These are phyloP conservation scores for Penicillium tannophilum DNA, from an alignment of 495 filamentous ascomycete genomes.

Conservation along the genomic window DNA sequence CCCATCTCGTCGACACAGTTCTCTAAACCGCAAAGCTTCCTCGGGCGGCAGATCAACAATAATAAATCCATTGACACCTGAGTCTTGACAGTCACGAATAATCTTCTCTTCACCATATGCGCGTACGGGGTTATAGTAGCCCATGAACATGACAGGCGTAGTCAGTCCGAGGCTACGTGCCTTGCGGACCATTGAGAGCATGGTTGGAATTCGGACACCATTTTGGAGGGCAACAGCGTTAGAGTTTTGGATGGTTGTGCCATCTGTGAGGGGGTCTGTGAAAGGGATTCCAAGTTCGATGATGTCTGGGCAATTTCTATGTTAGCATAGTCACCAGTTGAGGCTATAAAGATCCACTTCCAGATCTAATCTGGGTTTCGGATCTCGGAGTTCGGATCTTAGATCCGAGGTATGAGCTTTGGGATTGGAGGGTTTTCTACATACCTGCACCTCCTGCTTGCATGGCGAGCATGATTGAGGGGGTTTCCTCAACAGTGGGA, in stretches of 20 bases:
- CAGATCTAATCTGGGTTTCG: too few relatives aligned
- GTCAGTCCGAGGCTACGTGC: conserved; percentile 74
- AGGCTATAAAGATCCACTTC: too few relatives aligned
- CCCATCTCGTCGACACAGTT: conserved; percentile 75
- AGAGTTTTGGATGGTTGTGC: conserved; percentile 88
- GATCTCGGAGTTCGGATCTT: too few relatives aligned
- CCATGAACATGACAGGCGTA: conserved; percentile 90
- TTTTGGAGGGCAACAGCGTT: conserved; percentile 88
- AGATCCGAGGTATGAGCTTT: too few relatives aligned
- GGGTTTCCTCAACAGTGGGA: conserved; percentile 68
- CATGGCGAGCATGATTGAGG: conserved; percentile 78
- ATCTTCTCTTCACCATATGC: conserved; percentile 91
- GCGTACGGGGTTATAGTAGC: conserved; percentile 96
- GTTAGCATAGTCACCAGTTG: neutral
- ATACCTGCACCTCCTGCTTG: conserved; percentile 82
- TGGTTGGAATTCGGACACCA: conserved; percentile 77
- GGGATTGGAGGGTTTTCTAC: conserved; percentile 12
- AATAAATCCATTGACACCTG: conserved; percentile 95
- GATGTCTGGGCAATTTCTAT: conserved; percentile 31
- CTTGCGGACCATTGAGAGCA: conserved; percentile 76
- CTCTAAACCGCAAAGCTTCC: conserved; percentile 90
- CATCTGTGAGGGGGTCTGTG: conserved; percentile 96
- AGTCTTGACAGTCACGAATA: conserved; percentile 79
- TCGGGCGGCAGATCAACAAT: conserved; percentile 96
- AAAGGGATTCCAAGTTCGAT: conserved; percentile 76